Percentiles rank a stretch among this genome's conserved stretches.
Conservation (phyloP, 2,329 filamentous ascomycete genomes). For the Chalaropsis ovoidea region DNA sequence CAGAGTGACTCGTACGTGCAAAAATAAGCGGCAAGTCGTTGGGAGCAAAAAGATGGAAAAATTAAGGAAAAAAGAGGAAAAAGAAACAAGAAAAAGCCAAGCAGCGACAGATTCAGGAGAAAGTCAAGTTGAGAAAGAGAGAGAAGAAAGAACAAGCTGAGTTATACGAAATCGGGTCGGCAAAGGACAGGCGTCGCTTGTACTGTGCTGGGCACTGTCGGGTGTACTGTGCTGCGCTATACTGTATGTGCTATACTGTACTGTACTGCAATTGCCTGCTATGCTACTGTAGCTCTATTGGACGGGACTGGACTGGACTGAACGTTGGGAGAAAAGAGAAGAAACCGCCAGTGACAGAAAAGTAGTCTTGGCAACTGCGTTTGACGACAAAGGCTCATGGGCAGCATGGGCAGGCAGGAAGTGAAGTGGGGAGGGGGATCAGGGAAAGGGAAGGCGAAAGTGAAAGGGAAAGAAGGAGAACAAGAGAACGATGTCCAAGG, state of each 20-base stretch:
- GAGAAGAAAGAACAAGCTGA: constrained; percentile 11
- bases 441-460: not conserved
- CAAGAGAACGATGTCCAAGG: not conserved
- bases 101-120: constrained; percentile 7
- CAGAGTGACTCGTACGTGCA: not conserved
- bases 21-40: not conserved
- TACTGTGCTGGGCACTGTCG: not conserved
- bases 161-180: constrained; percentile 9
- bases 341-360: not conserved
- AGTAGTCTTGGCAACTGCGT: not conserved
- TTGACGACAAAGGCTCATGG: not conserved
- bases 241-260: not conserved
- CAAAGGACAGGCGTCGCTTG: constrained; percentile 7
- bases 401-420: not conserved
- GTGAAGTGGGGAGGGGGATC: not conserved
- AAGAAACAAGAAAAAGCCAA: not conserved
- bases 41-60: not conserved
- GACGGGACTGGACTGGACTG: not conserved
- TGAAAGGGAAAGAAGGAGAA: not conserved
- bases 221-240: not conserved
- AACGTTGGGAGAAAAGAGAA: not conserved
- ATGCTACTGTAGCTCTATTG: not conserved
- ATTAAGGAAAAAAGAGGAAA: not conserved
- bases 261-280: not conserved
- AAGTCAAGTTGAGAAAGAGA: constrained; percentile 3